These are phyloP conservation scores for Aristolochia contorta DNA, from an alignment of 164 flowering plant genomes.

Conservation along the genomic window DNA sequence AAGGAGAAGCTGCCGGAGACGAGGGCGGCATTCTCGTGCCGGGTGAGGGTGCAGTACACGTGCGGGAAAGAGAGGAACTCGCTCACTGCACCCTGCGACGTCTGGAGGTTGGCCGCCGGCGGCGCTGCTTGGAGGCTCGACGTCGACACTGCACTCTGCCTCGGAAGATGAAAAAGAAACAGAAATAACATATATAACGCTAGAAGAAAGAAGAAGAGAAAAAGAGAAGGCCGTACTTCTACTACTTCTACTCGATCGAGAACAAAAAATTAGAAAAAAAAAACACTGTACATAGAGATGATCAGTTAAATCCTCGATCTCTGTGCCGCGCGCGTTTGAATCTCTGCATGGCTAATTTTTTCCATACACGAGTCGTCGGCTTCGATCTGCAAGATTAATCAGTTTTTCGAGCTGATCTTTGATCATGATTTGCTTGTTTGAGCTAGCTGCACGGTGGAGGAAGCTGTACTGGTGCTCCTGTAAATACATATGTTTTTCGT, in stretches of 20 bases:
- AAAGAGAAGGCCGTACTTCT: too few species aligned
- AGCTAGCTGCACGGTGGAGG: too few species aligned
- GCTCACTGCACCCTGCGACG: constrained; percentile 65
- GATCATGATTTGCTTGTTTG: too few species aligned
- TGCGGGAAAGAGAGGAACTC: constrained; percentile 28
- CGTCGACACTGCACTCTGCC: constrained; percentile 62
- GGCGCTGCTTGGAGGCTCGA: constrained; percentile 89
- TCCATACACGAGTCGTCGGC: not conserved
- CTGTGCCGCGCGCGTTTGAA: too few species aligned
- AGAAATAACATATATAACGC: too few species aligned
- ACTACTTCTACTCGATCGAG: not conserved
- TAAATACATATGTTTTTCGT: too few species aligned
- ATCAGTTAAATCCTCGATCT: too few species aligned
- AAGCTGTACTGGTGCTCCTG: too few species aligned
- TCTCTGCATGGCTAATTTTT: not conserved
- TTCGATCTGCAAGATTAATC: too few species aligned
- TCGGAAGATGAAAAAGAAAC: constrained; percentile 54
- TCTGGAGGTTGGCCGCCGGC: constrained; percentile 67
- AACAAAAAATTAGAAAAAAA: not conserved
- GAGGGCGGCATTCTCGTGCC: constrained; percentile 45
- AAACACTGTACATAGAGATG: not conserved
- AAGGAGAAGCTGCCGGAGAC: constrained; percentile 23
- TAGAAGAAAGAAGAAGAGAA: too few species aligned
- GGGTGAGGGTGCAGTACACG: constrained; percentile 55
- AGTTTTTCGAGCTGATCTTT: too few species aligned